Conservation (phyloP, 805 yeast species). For the Metschnikowia reukaufii region DNA sequence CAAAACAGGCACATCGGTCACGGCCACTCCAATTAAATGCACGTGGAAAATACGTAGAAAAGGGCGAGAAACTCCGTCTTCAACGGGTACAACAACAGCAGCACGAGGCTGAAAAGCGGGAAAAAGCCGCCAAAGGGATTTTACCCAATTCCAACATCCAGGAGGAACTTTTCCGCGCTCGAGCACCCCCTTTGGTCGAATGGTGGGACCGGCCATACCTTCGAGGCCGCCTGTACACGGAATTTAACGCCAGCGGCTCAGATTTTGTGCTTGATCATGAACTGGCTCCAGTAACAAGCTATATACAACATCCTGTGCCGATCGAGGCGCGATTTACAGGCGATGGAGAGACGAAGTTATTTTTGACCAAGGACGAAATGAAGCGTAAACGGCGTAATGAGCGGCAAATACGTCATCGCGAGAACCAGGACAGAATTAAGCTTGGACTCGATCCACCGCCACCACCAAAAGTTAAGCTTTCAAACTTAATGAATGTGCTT, state of each 20-base stretch:
- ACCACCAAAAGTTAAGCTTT: constrained; percentile 80
- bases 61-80: constrained; percentile 52
- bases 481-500: constrained; percentile 81
- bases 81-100: constrained; percentile 19
- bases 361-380: constrained; percentile 73
- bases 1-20: constrained; percentile 11
- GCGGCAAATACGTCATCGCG: constrained; percentile 62
- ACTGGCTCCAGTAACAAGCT: constrained; percentile 57
- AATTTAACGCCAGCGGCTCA: constrained; percentile 26
- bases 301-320: constrained; percentile 81
- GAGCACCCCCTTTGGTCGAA: constrained; percentile 63
- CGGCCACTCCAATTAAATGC: constrained; percentile 53
- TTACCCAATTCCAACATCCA: constrained; percentile 53
- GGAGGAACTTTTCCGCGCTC: constrained; percentile 53
- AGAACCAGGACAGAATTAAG: constrained; percentile 71
- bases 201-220: constrained; percentile 86
- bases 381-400: constrained; percentile 71
- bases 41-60: constrained; percentile 61
- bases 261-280: constrained; percentile 37
- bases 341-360: constrained; percentile 40
- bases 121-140: constrained; percentile 40
- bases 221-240: constrained; percentile 35
- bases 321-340: constrained; percentile 46
- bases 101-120: constrained; percentile 30
- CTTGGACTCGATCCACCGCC: constrained; percentile 87